A percentile compares a stretch with the other conserved stretches of the same genome.
phyloP scores from a whole-genome alignment of 2,329 filamentous ascomycete genomes.

The Talaromyces sp. region DNA sequence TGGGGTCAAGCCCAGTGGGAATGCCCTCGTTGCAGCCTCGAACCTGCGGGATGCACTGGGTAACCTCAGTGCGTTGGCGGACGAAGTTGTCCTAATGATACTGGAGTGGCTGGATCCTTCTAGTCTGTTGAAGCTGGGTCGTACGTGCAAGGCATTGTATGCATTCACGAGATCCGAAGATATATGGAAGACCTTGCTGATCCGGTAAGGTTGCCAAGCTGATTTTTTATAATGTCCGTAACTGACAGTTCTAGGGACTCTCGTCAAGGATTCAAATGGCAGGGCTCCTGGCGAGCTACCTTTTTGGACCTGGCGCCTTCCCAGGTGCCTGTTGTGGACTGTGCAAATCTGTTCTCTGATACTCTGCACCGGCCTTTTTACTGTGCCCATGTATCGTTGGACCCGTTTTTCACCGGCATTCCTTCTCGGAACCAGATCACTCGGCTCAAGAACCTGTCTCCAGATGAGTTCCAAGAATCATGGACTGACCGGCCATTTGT shows the following conservation, averaged over 20 bases:
- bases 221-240: background rate
- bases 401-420: slow-evolving; percentile 65
- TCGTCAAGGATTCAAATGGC: slow-evolving; percentile 58
- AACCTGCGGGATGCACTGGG: slow-evolving; percentile 67
- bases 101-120: slow-evolving; percentile 68
- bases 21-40: slow-evolving; percentile 63
- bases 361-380: slow-evolving; percentile 84
- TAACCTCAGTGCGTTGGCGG: slow-evolving; percentile 63
- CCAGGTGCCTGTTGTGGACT: slow-evolving; percentile 60
- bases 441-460: slow-evolving; percentile 63
- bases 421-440: slow-evolving; percentile 68
- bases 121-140: slow-evolving; percentile 62
- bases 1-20: slow-evolving; percentile 80
- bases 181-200: slow-evolving; percentile 79
- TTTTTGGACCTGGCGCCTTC: slow-evolving; percentile 57
- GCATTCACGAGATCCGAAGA: slow-evolving; percentile 82
- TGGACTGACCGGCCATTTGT: slow-evolving; percentile 86
- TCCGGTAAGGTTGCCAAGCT: slow-evolving; percentile 62
- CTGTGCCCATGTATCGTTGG: slow-evolving; percentile 71
- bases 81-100: slow-evolving; percentile 72
- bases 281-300: slow-evolving; percentile 79
- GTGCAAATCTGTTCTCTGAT: slow-evolving; percentile 81
- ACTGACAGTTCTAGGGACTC: slow-evolving; percentile 11
- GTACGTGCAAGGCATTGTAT: slow-evolving; percentile 79
- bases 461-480: slow-evolving; percentile 65